Conservation (phyloP, 2,329 filamentous ascomycete species). For the Aureobasidium musti region DNA sequence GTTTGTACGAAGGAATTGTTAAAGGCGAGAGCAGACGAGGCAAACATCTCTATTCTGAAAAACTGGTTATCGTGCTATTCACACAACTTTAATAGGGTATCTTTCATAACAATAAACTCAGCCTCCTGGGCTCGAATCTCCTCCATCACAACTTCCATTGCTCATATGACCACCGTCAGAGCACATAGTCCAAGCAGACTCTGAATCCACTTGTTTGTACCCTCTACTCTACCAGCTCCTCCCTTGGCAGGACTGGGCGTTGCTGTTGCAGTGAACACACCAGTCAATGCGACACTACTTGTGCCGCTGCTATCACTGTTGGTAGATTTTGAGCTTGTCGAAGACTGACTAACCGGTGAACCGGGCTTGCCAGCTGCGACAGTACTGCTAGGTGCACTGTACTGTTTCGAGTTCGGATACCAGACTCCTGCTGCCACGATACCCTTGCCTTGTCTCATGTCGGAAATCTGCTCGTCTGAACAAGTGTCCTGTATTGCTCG, state of each 20-base stretch:
- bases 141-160: neutral
- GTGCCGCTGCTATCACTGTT: constrained; percentile 14
- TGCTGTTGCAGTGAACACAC: constrained; percentile 44
- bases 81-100: constrained; percentile 7
- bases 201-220: constrained; percentile 11
- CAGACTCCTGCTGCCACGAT: constrained; percentile 63
- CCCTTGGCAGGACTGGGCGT: constrained; percentile 36
- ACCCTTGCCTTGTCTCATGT: constrained; percentile 54
- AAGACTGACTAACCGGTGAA: constrained; percentile 34
- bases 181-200: constrained; percentile 6
- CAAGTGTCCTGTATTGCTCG: constrained; percentile 57
- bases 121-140: neutral
- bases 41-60: neutral
- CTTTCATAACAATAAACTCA: neutral
- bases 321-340: constrained; percentile 23
- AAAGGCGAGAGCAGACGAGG: too few relatives aligned
- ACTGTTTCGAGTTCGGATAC: constrained; percentile 46
- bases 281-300: constrained; percentile 35
- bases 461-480: constrained; percentile 52
- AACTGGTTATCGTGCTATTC: neutral
- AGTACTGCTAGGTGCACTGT: constrained; percentile 41
- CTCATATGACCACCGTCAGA: neutral
- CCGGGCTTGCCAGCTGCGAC: constrained; percentile 41
- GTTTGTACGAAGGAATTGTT: too few relatives aligned
- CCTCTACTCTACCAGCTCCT: neutral